Conservation (phyloP, 495 filamentous ascomycete species). For the Neurospora terricola region DNA sequence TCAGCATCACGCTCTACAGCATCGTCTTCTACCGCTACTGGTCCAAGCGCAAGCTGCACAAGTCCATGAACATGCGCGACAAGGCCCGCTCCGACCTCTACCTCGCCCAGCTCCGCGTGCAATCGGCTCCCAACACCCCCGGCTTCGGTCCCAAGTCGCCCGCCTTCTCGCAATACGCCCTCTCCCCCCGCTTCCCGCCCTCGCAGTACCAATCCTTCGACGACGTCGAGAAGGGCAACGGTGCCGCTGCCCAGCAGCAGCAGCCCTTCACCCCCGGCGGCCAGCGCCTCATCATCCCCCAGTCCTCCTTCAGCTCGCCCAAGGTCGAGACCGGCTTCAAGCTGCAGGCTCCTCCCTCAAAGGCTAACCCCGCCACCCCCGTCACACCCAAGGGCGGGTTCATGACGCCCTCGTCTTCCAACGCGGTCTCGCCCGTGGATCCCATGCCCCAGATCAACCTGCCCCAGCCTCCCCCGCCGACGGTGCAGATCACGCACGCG, state of each 20-base stretch:
- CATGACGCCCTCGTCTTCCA: constrained; percentile 22
- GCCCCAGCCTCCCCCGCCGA: constrained; percentile 13
- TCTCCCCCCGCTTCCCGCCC: constrained; percentile 46
- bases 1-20: constrained; percentile 86
- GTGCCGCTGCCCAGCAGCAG: constrained; percentile 2
- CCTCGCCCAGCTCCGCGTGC: constrained; percentile 83
- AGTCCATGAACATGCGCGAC: constrained; percentile 94
- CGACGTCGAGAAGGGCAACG: constrained; percentile 34
- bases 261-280: constrained; percentile 38
- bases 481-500: constrained; percentile 29
- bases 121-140: constrained; percentile 91
- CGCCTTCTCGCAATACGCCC: constrained; percentile 40
- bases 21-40: constrained; percentile 94
- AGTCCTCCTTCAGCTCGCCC: constrained; percentile 32
- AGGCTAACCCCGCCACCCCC: constrained; percentile 63
- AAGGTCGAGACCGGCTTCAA: constrained; percentile 50
- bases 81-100: constrained; percentile 88
- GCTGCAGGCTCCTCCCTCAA: constrained; percentile 72
- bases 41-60: constrained; percentile 86
- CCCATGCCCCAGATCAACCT: constrained; percentile 8
- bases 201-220: constrained; percentile 36
- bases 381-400: constrained; percentile 58
- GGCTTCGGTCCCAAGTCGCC: constrained; percentile 63
- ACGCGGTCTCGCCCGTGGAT: constrained; percentile 3
- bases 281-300: constrained; percentile 30